phyloP scores from a whole-genome alignment of 192 early-diverging fungal genomes.

The Phlyctochytrium bullatum region DNA sequence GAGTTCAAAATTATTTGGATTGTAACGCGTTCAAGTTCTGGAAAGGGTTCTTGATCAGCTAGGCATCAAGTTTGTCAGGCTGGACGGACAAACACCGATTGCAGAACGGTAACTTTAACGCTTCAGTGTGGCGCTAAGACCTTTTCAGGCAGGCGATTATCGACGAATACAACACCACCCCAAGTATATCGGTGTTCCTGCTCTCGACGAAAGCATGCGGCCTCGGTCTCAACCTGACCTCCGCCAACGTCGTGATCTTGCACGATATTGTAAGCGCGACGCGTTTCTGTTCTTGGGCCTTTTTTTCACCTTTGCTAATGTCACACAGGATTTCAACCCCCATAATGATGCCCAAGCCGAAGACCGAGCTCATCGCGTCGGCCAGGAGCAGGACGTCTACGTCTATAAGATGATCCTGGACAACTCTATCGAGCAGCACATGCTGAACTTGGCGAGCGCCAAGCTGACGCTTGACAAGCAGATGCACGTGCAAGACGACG shows the following conservation, averaged over 20 bases:
- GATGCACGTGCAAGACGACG: conserved; percentile 28
- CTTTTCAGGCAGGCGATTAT: conserved; percentile 55
- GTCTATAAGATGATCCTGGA: conserved; percentile 69
- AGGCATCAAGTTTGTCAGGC: conserved; percentile 31
- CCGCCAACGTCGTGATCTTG: conserved; percentile 93
- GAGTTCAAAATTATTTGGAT: no score
- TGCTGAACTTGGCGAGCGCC: conserved; percentile 53
- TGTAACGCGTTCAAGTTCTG: conserved; percentile 33
- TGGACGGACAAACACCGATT: conserved; percentile 37
- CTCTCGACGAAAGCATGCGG: conserved; percentile 97
- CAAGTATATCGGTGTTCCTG: conserved; percentile 68
- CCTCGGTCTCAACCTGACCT: conserved; percentile 93
- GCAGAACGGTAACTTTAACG: conserved; percentile 26
- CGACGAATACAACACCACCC: conserved; percentile 72
- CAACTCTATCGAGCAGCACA: conserved; percentile 70
- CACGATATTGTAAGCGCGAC: conserved; percentile 53
- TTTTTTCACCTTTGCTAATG: not conserved
- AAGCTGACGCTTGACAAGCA: conserved; percentile 63
- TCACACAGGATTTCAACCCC: conserved; percentile 88
- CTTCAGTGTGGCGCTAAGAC: not conserved
- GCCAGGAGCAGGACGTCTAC: conserved; percentile 77
- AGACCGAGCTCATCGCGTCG: conserved; percentile 79
- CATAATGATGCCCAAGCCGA: conserved; percentile 71
- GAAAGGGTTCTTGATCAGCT: conserved; percentile 42
- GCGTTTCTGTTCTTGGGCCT: not conserved